Evolutionary conservation across 2,329 filamentous ascomycete species (phyloP), one percentile per base, ranked within the genome.

Genomic region (Lasiodiplodia sp.): DNA sequence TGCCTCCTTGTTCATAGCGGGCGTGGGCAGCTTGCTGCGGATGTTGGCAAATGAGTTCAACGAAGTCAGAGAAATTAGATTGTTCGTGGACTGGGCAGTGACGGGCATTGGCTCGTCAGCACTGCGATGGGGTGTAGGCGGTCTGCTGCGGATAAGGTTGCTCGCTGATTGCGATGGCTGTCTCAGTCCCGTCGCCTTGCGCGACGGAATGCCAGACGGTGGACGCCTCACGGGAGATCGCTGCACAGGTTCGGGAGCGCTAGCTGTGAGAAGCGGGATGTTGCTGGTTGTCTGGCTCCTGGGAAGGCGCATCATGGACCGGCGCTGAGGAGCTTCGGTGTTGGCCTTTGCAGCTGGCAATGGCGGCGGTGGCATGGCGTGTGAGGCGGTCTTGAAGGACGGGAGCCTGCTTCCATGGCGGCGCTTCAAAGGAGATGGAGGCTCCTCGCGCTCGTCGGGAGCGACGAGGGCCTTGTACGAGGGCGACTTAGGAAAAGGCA

Each of bases 201-300:
- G 63, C 28, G 44, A 55, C 2, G 51, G 25, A 16, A 14, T 16
- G 2, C 23, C 25, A 12, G 58, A 37, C 11, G 44, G 55, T 12
- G 38, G 34, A 18, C 16, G 56, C 37, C 53, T 53, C 4, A 25
- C 12, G 4, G 57, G 49, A 64, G 3, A 37, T 11, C 28, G 38
- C 52, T 37, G 25, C 25, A 23, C 28, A 23, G 34, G 44, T 4
- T 16, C 31, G 11, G 56, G 14, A 1, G 47, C n/a, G 12, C 34
- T 52, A 6, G 47, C 40, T 18, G 47, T 23, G 34, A 53, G 47
- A 5, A 55, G 37, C 16, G 66, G 56, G 14, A 68, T 62, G 66
- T 68, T 40, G 56, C 56, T 63, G 8, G 38, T 55, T 14, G 66
- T 68, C 12, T 68, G 66, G 49, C 66, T 68, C 11, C 57, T 37